Evolutionary conservation across 2,329 filamentous ascomycete species (phyloP), one percentile per base, ranked within the genome.

Genomic region (Aspergillus texensis): DNA sequence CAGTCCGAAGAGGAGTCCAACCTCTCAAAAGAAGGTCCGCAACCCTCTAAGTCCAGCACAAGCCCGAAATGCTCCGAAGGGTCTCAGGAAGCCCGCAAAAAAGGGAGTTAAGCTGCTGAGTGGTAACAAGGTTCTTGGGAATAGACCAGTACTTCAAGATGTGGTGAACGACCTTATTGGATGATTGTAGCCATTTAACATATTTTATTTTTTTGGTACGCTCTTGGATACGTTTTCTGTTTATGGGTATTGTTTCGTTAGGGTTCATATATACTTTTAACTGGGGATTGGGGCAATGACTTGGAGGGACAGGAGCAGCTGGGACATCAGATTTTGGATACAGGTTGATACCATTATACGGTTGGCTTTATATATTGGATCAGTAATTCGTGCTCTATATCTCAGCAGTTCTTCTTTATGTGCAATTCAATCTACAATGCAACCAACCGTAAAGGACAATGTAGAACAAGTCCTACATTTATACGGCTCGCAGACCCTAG

Each of bases 81-180:
- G 77, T 64, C 81, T 79, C 53, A 84, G 78, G 66, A 79, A 80
- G 57, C 87, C 88, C 1, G 87, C 82, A 67, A 88, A 86, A 71
- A 83, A 88, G 53, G 88, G 88, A 0, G 85, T 85, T 58, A 86
- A 84, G 67, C 83, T 80, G 12, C 73, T 81, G 61, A 80, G 78
- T 68, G 72, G 78, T n/a, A 73, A 68, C 24, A 80, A 84, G 36
- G 79, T 94, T 63, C 77, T 93, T 68, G 88, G 87, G 63, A 87
- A 85, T 41, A 88, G 88, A 71, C 86, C 88, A 41, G 84, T 96
- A 61, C 82, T 94, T 72, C 86, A 87, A 73, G 90, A 94, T 81
- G 88, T 97, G 67, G 82, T 93, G 70, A 92, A 95, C 78, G 91
- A 93, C 60, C 65, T 80, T 68, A 64, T 73, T 64, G 77, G 74